Conservation (phyloP, 2,329 filamentous ascomycete genomes). For the Venturiaceae sp. region DNA sequence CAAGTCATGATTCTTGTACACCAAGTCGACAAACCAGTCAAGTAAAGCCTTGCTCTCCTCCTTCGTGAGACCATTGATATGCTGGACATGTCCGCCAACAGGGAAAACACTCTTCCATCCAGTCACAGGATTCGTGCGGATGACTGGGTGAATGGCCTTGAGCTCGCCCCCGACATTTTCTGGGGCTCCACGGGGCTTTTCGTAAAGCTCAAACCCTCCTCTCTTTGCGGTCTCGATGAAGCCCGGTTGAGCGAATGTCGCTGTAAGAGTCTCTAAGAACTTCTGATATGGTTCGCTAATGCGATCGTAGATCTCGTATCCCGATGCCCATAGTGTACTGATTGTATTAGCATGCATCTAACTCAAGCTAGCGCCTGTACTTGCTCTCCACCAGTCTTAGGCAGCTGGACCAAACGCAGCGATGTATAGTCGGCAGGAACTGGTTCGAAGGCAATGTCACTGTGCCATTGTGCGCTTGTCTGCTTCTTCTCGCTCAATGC, state of each 20-base stretch:
- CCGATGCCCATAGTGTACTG: constrained; percentile 25
- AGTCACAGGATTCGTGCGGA: constrained; percentile 54
- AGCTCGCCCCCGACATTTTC: constrained; percentile 44
- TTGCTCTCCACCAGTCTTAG: constrained; percentile 38
- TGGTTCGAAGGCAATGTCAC: constrained; percentile 56
- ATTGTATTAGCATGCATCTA: no score
- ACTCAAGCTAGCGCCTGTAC: no score
- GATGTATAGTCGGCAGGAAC: constrained; percentile 54
- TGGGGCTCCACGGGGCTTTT: constrained; percentile 39
- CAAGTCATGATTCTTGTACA: constrained; percentile 41
- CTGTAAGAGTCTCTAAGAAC: constrained; percentile 37
- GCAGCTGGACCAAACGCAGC: constrained; percentile 47
- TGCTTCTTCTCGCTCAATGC: constrained; percentile 21
- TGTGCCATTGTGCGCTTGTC: constrained; percentile 38
- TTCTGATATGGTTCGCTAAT: constrained; percentile 37
- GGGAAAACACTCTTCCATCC: constrained; percentile 50
- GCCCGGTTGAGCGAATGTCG: constrained; percentile 35
- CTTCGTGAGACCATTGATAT: constrained; percentile 34
- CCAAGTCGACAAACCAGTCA: constrained; percentile 31
- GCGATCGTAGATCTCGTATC: constrained; percentile 38
- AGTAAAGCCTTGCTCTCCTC: constrained; percentile 33
- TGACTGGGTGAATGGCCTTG: constrained; percentile 43
- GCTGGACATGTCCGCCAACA: constrained; percentile 28
- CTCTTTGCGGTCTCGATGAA: constrained; percentile 27
- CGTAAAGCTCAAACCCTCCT: constrained; percentile 34